phyloP scores from a whole-genome alignment of 2,329 filamentous ascomycete genomes.

The Kalaharituber pfeilii region DNA sequence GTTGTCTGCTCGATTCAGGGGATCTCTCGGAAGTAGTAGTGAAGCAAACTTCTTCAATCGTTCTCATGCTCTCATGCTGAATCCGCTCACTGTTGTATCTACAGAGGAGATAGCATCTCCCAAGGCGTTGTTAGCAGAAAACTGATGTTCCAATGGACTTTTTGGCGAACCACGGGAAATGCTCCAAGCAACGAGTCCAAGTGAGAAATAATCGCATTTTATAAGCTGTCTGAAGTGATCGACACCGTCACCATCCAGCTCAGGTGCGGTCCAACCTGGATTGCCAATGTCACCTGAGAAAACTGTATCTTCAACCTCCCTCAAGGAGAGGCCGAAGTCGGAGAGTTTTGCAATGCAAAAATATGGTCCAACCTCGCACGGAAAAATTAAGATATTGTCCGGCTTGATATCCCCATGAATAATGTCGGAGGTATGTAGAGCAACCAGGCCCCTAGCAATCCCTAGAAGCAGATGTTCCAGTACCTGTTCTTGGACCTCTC shows the following conservation, averaged over 20 bases:
- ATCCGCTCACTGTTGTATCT: no score
- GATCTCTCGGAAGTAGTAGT: no score
- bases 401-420: slow-evolving; percentile 18
- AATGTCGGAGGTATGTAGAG: slow-evolving; percentile 9
- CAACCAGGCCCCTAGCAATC: slow-evolving; percentile 7
- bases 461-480: slow-evolving; percentile 7
- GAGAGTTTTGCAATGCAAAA: slow-evolving; percentile 11
- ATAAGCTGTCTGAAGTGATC: slow-evolving; percentile 7
- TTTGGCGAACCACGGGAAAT: no score
- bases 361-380: slow-evolving; percentile 3
- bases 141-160: no score
- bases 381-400: slow-evolving; percentile 14
- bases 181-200: slow-evolving; percentile 44
- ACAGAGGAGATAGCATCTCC: no score
- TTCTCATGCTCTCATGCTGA: no score
- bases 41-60: no score
- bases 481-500: slow-evolving; percentile 2
- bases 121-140: no score
- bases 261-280: slow-evolving; percentile 6
- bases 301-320: neutral
- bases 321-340: slow-evolving; percentile 14
- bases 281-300: slow-evolving; percentile 4
- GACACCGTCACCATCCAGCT: slow-evolving; percentile 3
- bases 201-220: slow-evolving; percentile 23
- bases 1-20: no score